Conservation (phyloP, 2,329 filamentous ascomycete genomes). For the Penicillium sp. region DNA sequence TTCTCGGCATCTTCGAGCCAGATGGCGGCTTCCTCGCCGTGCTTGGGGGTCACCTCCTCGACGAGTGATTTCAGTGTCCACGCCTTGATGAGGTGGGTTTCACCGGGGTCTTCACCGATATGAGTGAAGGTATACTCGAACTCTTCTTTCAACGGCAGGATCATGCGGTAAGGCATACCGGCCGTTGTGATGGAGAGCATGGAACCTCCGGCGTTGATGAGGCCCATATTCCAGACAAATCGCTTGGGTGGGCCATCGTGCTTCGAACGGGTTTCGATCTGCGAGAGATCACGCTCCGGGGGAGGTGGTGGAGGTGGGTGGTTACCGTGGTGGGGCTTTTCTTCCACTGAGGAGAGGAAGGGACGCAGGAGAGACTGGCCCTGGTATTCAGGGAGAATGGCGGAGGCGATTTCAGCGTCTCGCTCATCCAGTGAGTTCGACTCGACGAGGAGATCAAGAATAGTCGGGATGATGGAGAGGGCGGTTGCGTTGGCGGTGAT, state of each 20-base stretch:
- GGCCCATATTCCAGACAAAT: slow-evolving; percentile 35
- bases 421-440: slow-evolving; percentile 41
- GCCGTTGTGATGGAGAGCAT: slow-evolving; percentile 67
- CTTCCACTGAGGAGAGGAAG: slow-evolving; percentile 25
- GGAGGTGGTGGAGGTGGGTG: not conserved
- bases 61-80: slow-evolving; percentile 32
- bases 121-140: slow-evolving; percentile 47
- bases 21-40: slow-evolving; percentile 32
- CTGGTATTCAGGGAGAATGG: slow-evolving; percentile 48
- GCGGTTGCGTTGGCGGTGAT: slow-evolving; percentile 45
- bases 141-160: slow-evolving; percentile 75
- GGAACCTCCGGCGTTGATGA: slow-evolving; percentile 37
- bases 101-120: slow-evolving; percentile 35
- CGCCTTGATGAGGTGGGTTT: slow-evolving; percentile 30
- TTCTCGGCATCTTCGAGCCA: slow-evolving; percentile 41
- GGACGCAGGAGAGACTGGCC: slow-evolving; percentile 50
- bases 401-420: slow-evolving; percentile 38
- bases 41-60: slow-evolving; percentile 23
- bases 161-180: slow-evolving; percentile 73
- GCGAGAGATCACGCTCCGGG: not conserved
- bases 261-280: not conserved
- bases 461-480: slow-evolving; percentile 48
- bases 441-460: slow-evolving; percentile 48
- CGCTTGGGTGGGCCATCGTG: slow-evolving; percentile 14
- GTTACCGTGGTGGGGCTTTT: slow-evolving; percentile 16